A percentile compares a stretch with the other conserved stretches of the same genome.
These are phyloP conservation scores for Boletus vermiculosoides DNA, from an alignment of 768 basidiomycete species.

Conservation along the genomic window DNA sequence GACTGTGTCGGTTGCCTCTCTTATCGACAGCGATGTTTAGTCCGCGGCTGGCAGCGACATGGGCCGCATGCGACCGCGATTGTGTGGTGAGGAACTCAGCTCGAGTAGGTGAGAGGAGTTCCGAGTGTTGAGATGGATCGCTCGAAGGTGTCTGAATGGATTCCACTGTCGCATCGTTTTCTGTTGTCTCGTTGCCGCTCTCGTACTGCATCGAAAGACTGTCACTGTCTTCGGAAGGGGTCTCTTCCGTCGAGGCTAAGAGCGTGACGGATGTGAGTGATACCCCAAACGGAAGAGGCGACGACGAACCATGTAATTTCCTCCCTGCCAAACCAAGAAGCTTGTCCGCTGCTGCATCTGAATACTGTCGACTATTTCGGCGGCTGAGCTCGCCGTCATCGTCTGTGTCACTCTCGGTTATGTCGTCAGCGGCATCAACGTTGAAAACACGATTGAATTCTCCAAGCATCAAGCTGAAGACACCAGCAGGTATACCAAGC, in stretches of 20 bases:
- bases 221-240: conserved; percentile 67
- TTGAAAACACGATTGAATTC: conserved; percentile 95
- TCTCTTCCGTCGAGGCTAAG: conserved; percentile 54
- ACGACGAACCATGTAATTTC: conserved; percentile 55
- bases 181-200: conserved; percentile 72
- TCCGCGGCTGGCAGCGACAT: conserved; percentile 66
- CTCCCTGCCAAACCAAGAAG: conserved; percentile 77
- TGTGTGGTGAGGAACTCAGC: conserved; percentile 34
- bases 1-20: conserved; percentile 61
- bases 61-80: conserved; percentile 51
- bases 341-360: conserved; percentile 79
- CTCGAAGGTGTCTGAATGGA: conserved; percentile 43
- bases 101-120: conserved; percentile 18
- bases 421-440: conserved; percentile 47
- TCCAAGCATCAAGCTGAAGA: conserved; percentile 91
- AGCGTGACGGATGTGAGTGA: conserved; percentile 8
- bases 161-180: conserved; percentile 51
- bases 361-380: conserved; percentile 83
- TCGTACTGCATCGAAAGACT: conserved; percentile 67
- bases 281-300: neutral
- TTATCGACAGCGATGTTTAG: conserved; percentile 61
- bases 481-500: conserved; percentile 94
- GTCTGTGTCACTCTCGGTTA: conserved; percentile 23
- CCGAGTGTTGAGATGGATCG: conserved; percentile 29
- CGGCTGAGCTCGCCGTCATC: conserved; percentile 46